Evolutionary conservation across 345 rosid species (phyloP), one percentile per base, ranked within the genome.

Genomic region (Barbarea vulgaris): DNA sequence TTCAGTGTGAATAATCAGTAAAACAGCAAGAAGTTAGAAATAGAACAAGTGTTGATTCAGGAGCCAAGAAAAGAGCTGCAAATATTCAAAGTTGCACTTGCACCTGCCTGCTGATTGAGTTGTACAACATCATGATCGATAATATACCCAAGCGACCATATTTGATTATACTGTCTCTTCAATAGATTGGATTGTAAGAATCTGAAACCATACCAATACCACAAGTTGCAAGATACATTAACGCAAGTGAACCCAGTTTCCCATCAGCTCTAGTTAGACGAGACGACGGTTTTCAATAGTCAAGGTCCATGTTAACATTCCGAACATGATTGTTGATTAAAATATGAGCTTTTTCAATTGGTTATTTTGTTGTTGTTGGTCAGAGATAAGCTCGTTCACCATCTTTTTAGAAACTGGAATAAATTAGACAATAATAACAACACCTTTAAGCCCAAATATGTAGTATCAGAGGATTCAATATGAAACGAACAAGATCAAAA

Each of bases 401-500:
- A 46, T 44, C 19, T 6, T 46, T 46, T n/a, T 7, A 2, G n/a
- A 46, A 46, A 7, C 19, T 1, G 21, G 50, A n/a, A 46, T n/a
- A 46, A 9, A n/a, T 46, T 6, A 46, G 50, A n/a, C 50, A 46
- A 46, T 7, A 46, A 46, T 44, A 18, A 24, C 24, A 42, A 52
- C 48, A 64, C 18, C 47, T n/a, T 67, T 17, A 55, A 65, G 30
- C 5, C 53, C n/a, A 34, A 64, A 33, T 22, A 51, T 31, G 24
- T 36, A 5, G 37, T 27, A 41, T 41, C 56, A 65, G 13, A 57
- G 57, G 59, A 58, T 27, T 8, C 47, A 57, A 52, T 13, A 51
- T 24, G 39, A 62, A 69, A 76, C 57, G 57, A 62, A 53, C 39
- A 67, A 48, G 28, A 47, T 50, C 9, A 58, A 60, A 30, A 30